Conservation (phyloP, 305 asterid species). For the Fraxinus platypoda region DNA sequence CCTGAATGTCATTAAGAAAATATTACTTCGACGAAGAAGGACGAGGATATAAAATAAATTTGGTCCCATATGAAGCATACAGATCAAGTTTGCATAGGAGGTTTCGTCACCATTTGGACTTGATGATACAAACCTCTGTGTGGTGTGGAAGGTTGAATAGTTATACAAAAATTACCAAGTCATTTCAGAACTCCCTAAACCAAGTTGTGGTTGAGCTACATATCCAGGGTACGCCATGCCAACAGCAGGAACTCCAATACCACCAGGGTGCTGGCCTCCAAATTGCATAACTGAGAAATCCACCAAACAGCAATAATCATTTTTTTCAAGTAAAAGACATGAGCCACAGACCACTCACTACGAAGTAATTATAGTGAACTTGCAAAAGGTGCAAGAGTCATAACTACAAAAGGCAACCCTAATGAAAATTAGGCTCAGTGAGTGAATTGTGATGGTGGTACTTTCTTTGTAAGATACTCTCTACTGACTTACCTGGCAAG, state of each 20-base stretch:
- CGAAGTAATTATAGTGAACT: slow-evolving; percentile 33
- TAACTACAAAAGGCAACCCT: not conserved
- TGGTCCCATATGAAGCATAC: not conserved
- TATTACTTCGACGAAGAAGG: not conserved
- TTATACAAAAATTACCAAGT: slow-evolving; percentile 57
- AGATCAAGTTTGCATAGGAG: not conserved
- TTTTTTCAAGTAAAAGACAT: not conserved
- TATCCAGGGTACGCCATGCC: slow-evolving; percentile 99
- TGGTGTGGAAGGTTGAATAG: slow-evolving; percentile 7
- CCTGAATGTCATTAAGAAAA: slow-evolving; percentile 43
- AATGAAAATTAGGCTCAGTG: not conserved
- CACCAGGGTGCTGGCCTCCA: slow-evolving; percentile 88
- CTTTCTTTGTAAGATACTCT: not conserved
- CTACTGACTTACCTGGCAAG: slow-evolving; percentile 60
- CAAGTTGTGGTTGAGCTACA: slow-evolving; percentile 76
- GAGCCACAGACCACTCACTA: not conserved
- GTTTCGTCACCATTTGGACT: not conserved
- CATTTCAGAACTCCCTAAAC: slow-evolving; percentile 86
- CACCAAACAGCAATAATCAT: slow-evolving; percentile 24
- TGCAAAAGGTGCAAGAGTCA: slow-evolving; percentile 52
- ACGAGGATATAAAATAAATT: not conserved
- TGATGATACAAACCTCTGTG: not conserved
- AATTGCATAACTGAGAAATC: slow-evolving; percentile 77
- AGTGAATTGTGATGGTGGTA: slow-evolving; percentile 10
- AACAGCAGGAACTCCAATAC: slow-evolving; percentile 98